Conservation (phyloP, 805 yeast species). For the Isabelozyma heimii region DNA sequence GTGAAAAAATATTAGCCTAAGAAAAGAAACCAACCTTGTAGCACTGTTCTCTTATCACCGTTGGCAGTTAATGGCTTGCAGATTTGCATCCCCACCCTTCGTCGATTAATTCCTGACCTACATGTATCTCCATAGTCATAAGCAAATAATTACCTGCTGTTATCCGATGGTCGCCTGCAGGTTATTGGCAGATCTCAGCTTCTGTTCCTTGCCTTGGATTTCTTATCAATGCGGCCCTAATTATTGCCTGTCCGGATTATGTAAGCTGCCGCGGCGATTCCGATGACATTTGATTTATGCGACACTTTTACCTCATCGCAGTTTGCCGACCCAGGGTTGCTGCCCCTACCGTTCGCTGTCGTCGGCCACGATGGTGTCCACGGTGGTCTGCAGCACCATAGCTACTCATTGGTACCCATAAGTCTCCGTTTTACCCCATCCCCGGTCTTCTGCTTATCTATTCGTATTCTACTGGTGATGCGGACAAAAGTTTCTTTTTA, state of each 20-base stretch:
- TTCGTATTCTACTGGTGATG: neutral
- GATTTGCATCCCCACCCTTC: too few species aligned
- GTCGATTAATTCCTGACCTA: too few species aligned
- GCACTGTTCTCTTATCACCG: too few species aligned
- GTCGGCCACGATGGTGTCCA: too few species aligned
- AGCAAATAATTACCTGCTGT: too few species aligned
- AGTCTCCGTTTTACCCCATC: neutral
- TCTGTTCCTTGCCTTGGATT: neutral
- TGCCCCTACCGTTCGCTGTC: neutral
- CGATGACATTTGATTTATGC: neutral
- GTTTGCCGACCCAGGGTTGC: neutral
- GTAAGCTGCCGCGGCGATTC: slow-evolving; percentile 1
- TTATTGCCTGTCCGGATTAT: neutral
- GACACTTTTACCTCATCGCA: neutral
- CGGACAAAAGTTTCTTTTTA: neutral
- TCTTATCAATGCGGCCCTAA: neutral
- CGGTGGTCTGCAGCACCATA: neutral
- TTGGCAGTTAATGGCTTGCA: too few species aligned
- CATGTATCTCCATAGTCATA: too few species aligned
- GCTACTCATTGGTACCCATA: neutral
- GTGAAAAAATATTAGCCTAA: too few species aligned
- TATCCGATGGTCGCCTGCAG: neutral
- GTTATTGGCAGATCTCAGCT: neutral
- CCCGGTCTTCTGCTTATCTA: neutral
- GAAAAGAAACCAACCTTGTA: too few species aligned